A percentile compares a stretch with the other conserved stretches of the same genome.
phyloP scores from a whole-genome alignment of 2,329 filamentous ascomycete species.

The Trichoderma gracile region DNA sequence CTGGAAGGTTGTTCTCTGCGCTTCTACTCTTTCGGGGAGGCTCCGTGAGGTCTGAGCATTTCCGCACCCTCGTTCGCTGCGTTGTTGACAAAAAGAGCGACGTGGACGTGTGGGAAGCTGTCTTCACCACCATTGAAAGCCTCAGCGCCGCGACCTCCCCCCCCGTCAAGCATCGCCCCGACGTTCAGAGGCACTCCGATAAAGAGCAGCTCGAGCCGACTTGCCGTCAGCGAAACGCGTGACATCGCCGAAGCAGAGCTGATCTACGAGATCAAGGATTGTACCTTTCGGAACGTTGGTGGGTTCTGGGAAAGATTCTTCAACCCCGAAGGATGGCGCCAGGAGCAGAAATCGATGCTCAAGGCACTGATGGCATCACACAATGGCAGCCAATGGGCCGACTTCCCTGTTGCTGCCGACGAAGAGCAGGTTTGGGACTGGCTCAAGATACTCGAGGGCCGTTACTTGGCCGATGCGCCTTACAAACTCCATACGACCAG shows the following conservation, averaged over 20 bases:
- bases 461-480: conserved; percentile 25
- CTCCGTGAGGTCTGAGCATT: neutral
- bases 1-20: neutral
- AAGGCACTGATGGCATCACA: neutral
- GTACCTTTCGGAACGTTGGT: conserved; percentile 27
- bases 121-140: neutral
- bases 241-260: conserved; percentile 19
- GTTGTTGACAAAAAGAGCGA: neutral
- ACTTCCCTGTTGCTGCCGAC: conserved; percentile 25
- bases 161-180: neutral
- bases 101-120: neutral
- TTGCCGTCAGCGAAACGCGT: neutral
- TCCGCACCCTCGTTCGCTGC: neutral
- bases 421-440: conserved; percentile 26
- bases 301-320: conserved; percentile 30
- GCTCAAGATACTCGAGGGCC: conserved; percentile 23
- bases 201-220: neutral
- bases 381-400: conserved; percentile 25
- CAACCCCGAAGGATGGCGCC: conserved; percentile 22
- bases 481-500: conserved; percentile 28
- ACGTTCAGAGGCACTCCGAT: neutral
- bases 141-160: neutral
- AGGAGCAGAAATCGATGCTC: conserved; percentile 24
- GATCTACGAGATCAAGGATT: conserved; percentile 26
- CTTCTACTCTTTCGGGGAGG: neutral